Conservation (phyloP, 371 early-diverging fungal species). For the Mortierella sp. region DNA sequence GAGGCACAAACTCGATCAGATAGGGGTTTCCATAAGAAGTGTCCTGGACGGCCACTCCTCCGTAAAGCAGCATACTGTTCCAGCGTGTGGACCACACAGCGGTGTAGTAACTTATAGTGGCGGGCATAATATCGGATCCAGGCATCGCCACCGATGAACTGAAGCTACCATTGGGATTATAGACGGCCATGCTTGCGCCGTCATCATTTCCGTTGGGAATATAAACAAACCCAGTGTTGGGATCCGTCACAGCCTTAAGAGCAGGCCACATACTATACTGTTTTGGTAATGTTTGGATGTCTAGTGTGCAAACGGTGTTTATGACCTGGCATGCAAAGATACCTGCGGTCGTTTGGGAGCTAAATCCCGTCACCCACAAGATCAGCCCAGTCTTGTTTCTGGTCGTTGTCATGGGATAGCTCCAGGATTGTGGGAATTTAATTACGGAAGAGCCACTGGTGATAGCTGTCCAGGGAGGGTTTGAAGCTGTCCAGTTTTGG, state of each 20-base stretch:
- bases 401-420: slow-evolving; percentile 1
- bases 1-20: background rate
- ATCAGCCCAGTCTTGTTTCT: background rate
- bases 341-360: too few species aligned
- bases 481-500: background rate
- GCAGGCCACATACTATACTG: too few species aligned
- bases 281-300: too few species aligned
- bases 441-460: too few species aligned
- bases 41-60: background rate
- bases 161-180: background rate
- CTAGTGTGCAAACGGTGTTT: background rate
- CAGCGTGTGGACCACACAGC: background rate
- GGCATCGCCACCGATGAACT: background rate
- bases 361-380: background rate
- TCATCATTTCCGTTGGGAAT: background rate
- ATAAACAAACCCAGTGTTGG: background rate
- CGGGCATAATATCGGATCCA: background rate
- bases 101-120: background rate
- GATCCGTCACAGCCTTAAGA: background rate
- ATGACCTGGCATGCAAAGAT: too few species aligned
- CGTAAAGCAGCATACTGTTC: slow-evolving; percentile 1
- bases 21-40: background rate
- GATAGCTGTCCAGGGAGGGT: background rate
- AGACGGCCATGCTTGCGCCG: background rate
- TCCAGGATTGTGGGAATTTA: background rate